These are phyloP conservation scores for Cymodocea nodosa DNA, from an alignment of 116 monocot genomes.

Conservation along the genomic window DNA sequence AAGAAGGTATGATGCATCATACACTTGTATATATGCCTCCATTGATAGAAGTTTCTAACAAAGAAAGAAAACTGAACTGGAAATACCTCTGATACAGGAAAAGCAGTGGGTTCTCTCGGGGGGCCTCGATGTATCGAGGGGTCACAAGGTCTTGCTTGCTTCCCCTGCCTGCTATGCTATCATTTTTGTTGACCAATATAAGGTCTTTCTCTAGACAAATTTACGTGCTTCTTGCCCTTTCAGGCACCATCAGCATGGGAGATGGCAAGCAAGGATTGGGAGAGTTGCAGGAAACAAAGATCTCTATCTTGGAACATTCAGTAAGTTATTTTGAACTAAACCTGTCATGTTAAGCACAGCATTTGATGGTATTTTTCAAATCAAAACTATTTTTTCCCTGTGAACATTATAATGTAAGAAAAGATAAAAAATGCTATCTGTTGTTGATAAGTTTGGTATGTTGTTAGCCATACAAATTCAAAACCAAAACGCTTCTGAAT, in stretches of 20 bases:
- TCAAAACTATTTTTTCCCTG: too few species aligned
- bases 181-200: background rate
- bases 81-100: constrained; percentile 32
- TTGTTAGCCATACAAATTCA: background rate
- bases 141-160: constrained; percentile 61
- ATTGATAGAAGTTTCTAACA: background rate
- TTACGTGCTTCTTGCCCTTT: background rate
- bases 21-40: background rate
- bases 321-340: constrained; percentile 22
- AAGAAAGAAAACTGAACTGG: background rate
- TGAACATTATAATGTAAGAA: too few species aligned
- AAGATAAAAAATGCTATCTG: too few species aligned
- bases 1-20: constrained; percentile 48
- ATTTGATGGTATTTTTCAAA: too few species aligned
- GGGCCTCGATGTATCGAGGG: constrained; percentile 91
- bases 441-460: background rate
- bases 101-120: constrained; percentile 97
- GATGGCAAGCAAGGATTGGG: constrained; percentile 97
- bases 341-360: background rate
- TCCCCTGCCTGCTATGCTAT: background rate
- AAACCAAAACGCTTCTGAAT: background rate
- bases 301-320: constrained; percentile 94
- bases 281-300: constrained; percentile 95
- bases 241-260: constrained; percentile 98
- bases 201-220: background rate